Evolutionary conservation across 176 grass and related monocot genomes (phyloP).

Genomic region (Musa itinerans): DNA sequence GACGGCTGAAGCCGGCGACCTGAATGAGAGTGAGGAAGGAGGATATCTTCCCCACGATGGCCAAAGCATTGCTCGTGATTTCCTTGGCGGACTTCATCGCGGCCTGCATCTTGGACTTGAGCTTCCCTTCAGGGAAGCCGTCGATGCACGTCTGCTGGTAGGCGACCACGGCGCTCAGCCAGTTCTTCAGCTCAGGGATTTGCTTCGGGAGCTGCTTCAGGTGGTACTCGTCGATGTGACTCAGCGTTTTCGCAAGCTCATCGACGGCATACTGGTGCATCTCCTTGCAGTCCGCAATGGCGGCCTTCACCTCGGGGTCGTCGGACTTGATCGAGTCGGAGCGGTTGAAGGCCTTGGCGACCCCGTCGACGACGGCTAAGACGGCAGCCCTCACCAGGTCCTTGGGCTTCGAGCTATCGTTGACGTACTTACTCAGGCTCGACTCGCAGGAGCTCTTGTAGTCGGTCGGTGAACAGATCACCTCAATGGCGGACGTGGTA

Average conservation of each 20-base stretch:
- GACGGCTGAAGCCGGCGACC: neutral
- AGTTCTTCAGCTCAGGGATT: conserved; percentile 4
- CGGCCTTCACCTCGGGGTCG: conserved; percentile 44
- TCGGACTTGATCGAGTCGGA: conserved; percentile 41
- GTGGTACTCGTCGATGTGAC: conserved; percentile 26
- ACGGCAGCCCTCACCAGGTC: conserved; percentile 46
- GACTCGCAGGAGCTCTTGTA: conserved; percentile 40
- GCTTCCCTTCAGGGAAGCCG: conserved; percentile 3
- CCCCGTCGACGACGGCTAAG: conserved; percentile 35
- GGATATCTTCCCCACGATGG: neutral
- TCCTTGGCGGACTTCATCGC: neutral
- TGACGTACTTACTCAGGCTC: conserved; percentile 38
- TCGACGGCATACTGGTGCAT: conserved; percentile 33
- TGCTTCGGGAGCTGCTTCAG: conserved; percentile 19
- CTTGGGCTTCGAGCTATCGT: conserved; percentile 41
- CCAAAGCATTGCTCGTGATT: conserved; percentile 6
- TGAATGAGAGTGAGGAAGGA: neutral
- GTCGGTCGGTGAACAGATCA: conserved; percentile 54
- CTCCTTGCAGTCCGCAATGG: conserved; percentile 61
- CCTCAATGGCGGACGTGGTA: conserved; percentile 30
- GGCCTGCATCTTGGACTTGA: conserved; percentile 1
- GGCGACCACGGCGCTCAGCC: conserved; percentile 11
- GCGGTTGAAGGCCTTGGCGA: conserved; percentile 43
- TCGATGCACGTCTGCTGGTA: conserved; percentile 17
- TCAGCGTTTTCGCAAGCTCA: conserved; percentile 42